phyloP scores from a whole-genome alignment of 768 basidiomycete species.

The Termitomyces sp. region DNA sequence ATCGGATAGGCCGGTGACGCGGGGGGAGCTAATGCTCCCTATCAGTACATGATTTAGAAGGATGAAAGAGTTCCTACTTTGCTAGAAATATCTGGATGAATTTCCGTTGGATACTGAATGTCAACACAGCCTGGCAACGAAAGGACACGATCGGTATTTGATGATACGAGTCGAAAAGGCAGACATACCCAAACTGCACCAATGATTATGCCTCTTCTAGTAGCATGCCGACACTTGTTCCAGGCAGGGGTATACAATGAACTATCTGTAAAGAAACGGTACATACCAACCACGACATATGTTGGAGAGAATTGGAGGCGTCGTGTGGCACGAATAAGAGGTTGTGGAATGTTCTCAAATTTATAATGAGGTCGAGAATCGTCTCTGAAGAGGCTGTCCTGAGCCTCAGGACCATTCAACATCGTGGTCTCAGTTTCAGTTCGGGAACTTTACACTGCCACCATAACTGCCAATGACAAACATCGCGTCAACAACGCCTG shows the following conservation, averaged over 20 bases:
- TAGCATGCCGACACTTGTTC: constrained; percentile 81
- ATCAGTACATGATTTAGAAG: background rate
- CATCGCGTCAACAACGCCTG: background rate
- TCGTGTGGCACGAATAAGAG: constrained; percentile 46
- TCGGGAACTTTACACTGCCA: background rate
- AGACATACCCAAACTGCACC: constrained; percentile 63
- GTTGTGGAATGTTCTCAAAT: constrained; percentile 32
- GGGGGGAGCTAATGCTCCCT: constrained; percentile 43
- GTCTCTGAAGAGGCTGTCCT: constrained; percentile 25
- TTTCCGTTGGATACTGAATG: constrained; percentile 66
- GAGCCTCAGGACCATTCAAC: constrained; percentile 22
- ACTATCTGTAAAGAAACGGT: constrained; percentile 73
- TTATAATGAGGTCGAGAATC: background rate
- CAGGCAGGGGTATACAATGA: constrained; percentile 69
- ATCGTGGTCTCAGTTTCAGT: constrained; percentile 2
- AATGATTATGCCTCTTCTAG: constrained; percentile 59
- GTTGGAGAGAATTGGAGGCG: constrained; percentile 76
- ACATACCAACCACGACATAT: constrained; percentile 81
- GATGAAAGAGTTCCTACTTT: constrained; percentile 32
- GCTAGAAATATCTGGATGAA: constrained; percentile 60
- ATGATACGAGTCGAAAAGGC: background rate
- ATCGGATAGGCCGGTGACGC: constrained; percentile 54
- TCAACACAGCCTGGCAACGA: constrained; percentile 47
- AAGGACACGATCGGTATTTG: background rate
- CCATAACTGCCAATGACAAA: background rate